These are phyloP conservation scores for Carex myosuroides DNA, from an alignment of 176 grass and related monocot genomes.

Conservation along the genomic window DNA sequence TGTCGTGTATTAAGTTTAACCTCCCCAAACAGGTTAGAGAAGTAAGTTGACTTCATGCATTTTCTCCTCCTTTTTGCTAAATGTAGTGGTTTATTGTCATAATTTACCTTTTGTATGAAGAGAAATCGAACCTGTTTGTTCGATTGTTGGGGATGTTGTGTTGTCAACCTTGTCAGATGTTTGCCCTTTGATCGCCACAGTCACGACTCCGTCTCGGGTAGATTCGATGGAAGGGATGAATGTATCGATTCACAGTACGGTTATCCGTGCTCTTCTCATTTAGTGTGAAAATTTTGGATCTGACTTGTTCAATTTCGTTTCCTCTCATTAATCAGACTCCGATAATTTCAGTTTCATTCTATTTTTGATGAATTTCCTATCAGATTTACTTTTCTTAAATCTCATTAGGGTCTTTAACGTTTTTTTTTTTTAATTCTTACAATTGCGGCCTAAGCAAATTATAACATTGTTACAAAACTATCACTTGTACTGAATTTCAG, in stretches of 20 bases:
- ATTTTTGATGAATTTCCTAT: not conserved
- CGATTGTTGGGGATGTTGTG: slow-evolving; percentile 11
- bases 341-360: not conserved
- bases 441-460: not conserved
- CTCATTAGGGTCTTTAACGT: not conserved
- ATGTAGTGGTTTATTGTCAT: not conserved
- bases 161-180: not conserved
- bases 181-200: not conserved
- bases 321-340: not conserved
- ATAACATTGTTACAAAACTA: not conserved
- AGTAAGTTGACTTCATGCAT: slow-evolving; percentile 10
- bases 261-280: not conserved
- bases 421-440: not conserved
- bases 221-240: not conserved
- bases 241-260: slow-evolving; percentile 7
- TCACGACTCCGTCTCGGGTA: not conserved
- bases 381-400: not conserved
- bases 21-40: not conserved
- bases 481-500: not conserved
- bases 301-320: slow-evolving; percentile 2
- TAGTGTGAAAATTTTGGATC: slow-evolving; percentile 3
- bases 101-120: not conserved
- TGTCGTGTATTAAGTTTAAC: not conserved
- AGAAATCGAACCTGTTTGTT: not conserved
- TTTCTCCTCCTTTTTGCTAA: not conserved